These are phyloP conservation scores for Scheffersomyces titani DNA, from an alignment of 1,139 yeast species.

Conservation along the genomic window DNA sequence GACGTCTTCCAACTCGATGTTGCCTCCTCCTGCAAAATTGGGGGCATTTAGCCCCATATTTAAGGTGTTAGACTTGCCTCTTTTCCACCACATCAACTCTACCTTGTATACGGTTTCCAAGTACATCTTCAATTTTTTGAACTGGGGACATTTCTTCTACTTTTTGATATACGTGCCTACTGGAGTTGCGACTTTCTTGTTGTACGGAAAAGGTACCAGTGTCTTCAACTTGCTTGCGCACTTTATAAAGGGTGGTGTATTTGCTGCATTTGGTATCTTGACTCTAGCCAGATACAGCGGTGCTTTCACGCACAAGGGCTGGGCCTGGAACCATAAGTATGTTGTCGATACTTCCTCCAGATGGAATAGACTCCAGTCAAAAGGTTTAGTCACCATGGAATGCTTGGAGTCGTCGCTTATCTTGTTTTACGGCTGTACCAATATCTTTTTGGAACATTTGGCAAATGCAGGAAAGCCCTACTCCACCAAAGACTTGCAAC, in stretches of 20 bases:
- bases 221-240: constrained; percentile 90
- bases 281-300: constrained; percentile 87
- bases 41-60: neutral
- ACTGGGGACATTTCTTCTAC: constrained; percentile 67
- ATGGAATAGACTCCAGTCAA: constrained; percentile 48
- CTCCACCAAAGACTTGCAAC: constrained; percentile 93
- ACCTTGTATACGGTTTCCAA: constrained; percentile 5
- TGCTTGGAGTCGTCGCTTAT: constrained; percentile 77
- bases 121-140: constrained; percentile 52
- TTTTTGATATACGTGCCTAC: constrained; percentile 63
- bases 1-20: constrained; percentile 18
- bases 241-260: constrained; percentile 93
- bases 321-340: constrained; percentile 85
- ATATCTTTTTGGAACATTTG: constrained; percentile 86
- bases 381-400: constrained; percentile 77
- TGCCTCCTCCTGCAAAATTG: constrained; percentile 1
- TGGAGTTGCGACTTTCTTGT: constrained; percentile 73
- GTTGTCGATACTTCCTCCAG: constrained; percentile 29
- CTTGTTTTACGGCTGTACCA: constrained; percentile 84
- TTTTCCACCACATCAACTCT: constrained; percentile 8
- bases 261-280: constrained; percentile 71
- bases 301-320: constrained; percentile 69
- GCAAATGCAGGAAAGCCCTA: constrained; percentile 73
- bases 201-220: constrained; percentile 63
- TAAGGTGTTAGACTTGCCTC: constrained; percentile 9